These are phyloP conservation scores for Phoenix roebelenii DNA, from an alignment of 176 grass and related monocot genomes.

Conservation along the genomic window DNA sequence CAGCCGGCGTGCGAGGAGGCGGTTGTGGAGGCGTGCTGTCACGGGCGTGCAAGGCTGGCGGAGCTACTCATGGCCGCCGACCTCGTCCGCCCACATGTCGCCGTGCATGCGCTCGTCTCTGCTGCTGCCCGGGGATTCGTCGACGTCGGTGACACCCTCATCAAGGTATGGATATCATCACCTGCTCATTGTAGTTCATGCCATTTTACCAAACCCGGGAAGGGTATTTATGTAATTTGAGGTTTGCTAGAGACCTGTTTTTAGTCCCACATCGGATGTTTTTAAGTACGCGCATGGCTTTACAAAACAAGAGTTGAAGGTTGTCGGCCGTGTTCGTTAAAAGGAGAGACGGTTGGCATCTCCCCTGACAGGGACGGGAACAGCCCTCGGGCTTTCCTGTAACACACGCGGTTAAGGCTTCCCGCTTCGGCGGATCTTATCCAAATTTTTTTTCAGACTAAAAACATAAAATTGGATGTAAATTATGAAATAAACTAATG, in stretches of 20 bases:
- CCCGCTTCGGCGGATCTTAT: conserved; percentile 23
- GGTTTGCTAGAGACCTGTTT: not conserved
- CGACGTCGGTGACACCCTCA: conserved; percentile 66
- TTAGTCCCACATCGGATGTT: conserved; percentile 36
- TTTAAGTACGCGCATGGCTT: no score
- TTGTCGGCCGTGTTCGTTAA: no score
- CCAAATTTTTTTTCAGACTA: conserved; percentile 17
- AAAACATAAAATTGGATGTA: no score
- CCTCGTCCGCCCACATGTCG: conserved; percentile 58
- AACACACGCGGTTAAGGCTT: no score
- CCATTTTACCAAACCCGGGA: no score
- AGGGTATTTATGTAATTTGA: not conserved
- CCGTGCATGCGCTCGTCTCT: conserved; percentile 73
- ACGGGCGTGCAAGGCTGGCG: conserved; percentile 52
- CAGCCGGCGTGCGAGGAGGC: conserved; percentile 96
- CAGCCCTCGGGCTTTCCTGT: conserved; percentile 26
- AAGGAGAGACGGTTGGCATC: conserved; percentile 97
- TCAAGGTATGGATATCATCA: conserved; percentile 33
- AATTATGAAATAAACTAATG: no score
- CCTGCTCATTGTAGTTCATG: no score
- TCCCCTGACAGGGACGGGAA: conserved; percentile 76
- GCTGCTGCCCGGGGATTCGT: conserved; percentile 62
- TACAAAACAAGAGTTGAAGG: no score
- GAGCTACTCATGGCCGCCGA: conserved; percentile 74
- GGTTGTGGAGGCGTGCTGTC: conserved; percentile 71